A percentile compares a stretch with the other conserved stretches of the same genome.
Conservation (phyloP, 2,329 filamentous ascomycete genomes). For the Nigrospora sphaerica region DNA sequence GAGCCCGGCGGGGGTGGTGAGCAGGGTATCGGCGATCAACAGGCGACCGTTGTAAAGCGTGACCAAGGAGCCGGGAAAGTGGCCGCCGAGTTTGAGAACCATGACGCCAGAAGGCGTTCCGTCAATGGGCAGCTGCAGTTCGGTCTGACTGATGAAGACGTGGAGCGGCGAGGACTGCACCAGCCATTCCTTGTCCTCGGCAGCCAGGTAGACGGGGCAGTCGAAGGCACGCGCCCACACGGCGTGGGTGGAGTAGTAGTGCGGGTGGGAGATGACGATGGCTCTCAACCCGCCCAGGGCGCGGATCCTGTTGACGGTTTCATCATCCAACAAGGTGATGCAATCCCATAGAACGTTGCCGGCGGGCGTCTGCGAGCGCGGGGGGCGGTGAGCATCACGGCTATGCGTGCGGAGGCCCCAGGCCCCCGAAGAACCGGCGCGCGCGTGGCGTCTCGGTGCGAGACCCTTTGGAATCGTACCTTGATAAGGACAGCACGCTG, state of each 20-base stretch:
- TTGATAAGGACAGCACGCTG: slow-evolving; percentile 65
- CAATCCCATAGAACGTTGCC: slow-evolving; percentile 81
- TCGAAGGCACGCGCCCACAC: slow-evolving; percentile 64
- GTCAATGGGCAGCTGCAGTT: slow-evolving; percentile 26
- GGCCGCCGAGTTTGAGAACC: slow-evolving; percentile 66
- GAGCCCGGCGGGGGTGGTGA: slow-evolving; percentile 57
- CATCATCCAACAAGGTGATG: slow-evolving; percentile 60
- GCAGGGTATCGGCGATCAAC: slow-evolving; percentile 72
- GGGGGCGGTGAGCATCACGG: too few species aligned
- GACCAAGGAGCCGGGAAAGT: slow-evolving; percentile 71
- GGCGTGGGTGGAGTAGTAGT: slow-evolving; percentile 73
- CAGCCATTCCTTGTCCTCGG: slow-evolving; percentile 61
- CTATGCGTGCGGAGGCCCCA: too few species aligned
- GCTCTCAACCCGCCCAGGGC: slow-evolving; percentile 58
- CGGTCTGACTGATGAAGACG: slow-evolving; percentile 36
- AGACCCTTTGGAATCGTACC: too few species aligned
- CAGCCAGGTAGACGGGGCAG: slow-evolving; percentile 63
- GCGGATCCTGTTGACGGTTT: slow-evolving; percentile 52
- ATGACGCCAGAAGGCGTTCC: slow-evolving; percentile 39
- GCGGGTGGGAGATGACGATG: slow-evolving; percentile 73
- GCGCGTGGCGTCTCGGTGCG: too few species aligned
- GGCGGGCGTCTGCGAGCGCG: slow-evolving; percentile 32
- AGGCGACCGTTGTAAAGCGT: slow-evolving; percentile 54
- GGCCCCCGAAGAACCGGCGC: too few species aligned
- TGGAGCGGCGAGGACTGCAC: slow-evolving; percentile 35